A percentile compares a stretch with the other conserved stretches of the same genome.
phyloP scores from a whole-genome alignment of 164 flowering plant species.

The Protea cynaroides region DNA sequence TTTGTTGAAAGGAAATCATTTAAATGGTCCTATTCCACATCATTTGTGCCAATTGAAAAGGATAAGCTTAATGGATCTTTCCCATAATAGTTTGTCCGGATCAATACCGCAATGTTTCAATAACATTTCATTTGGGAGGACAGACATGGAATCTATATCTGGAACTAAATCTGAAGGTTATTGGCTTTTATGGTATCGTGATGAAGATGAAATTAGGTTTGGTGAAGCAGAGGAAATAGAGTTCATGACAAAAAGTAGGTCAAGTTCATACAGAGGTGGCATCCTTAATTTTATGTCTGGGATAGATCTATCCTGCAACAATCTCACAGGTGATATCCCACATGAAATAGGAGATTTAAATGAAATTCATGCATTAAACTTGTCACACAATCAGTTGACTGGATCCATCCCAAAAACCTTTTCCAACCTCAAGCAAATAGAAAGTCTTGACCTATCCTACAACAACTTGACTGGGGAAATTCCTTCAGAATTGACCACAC shows the following conservation, averaged over 20 bases:
- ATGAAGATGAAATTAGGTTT: too few relatives aligned
- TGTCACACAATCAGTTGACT: constrained; percentile 14
- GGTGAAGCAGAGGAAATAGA: constrained; percentile 2
- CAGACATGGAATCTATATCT: too few relatives aligned
- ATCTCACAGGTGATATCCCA: constrained; percentile 19
- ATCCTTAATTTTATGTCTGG: constrained; percentile 8
- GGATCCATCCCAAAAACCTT: constrained; percentile 17
- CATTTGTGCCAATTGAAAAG: not conserved
- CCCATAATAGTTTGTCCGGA: constrained; percentile 1
- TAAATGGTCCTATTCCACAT: not conserved
- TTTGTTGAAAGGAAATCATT: constrained; percentile 5
- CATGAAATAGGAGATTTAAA: constrained; percentile 15
- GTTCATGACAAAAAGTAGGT: constrained; percentile 10
- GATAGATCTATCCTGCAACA: constrained; percentile 22
- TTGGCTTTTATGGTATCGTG: too few relatives aligned
- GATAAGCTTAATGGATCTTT: constrained; percentile 3
- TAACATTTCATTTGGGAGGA: not conserved
- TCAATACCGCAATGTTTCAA: not conserved
- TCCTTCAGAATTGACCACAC: constrained; percentile 13
- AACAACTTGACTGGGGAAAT: constrained; percentile 21
- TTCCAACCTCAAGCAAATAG: constrained; percentile 11
- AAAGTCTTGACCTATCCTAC: constrained; percentile 25
- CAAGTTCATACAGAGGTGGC: constrained; percentile 6
- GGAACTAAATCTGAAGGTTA: too few relatives aligned
- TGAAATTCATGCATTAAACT: constrained; percentile 8